Evolutionary conservation across 2,329 filamentous ascomycete species (phyloP), one percentile per base, ranked within the genome.

Genomic region (Domatiomyces globalis): DNA sequence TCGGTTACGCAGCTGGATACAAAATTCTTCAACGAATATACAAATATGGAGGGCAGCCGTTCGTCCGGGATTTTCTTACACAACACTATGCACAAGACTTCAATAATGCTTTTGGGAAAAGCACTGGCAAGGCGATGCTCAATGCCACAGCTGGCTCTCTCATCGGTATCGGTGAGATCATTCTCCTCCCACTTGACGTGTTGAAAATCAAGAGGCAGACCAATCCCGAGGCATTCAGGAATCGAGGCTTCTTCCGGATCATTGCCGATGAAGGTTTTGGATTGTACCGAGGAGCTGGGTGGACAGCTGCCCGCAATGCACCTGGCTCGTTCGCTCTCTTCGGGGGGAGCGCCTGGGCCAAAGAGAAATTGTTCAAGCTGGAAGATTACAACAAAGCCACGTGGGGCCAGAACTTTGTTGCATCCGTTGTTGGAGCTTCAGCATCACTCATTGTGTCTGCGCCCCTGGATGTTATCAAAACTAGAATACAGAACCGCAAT

Each of bases 121-220:
- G 94, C 71, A 95, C 87, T 39, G 92, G 92, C 69, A 96, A 98
- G 77, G 90, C 92, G 12, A 88, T 98, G 63, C 85, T 98, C 85
- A 87, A 95, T 73, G 95, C 92, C 19, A 94, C 87, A 49, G 92
- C 92, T 57, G 92, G 92, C 74, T 87, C 86, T 72, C 66, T 98
- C 64, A 94, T 98, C 65, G 92, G 92, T 63, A 95, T 98, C 63
- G 92, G 92, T 65, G 92, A 98, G 74, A 94, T 98, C 59, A 80
- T 98, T 53, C 80, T 98, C 27, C 79, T 98, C 43, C 92, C 92
- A 43, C 80, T 98, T 55, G 92, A 98, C 63, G 90, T 98, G 42
- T 79, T 98, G 57, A 98, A 98, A 80, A 98, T 98, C 75, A 98
- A 98, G 80, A 83, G 92, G 63, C 92, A 98, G 75, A 98, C 92